Conservation (phyloP, 2,329 filamentous ascomycete genomes). For the Cladosporium sp. region DNA sequence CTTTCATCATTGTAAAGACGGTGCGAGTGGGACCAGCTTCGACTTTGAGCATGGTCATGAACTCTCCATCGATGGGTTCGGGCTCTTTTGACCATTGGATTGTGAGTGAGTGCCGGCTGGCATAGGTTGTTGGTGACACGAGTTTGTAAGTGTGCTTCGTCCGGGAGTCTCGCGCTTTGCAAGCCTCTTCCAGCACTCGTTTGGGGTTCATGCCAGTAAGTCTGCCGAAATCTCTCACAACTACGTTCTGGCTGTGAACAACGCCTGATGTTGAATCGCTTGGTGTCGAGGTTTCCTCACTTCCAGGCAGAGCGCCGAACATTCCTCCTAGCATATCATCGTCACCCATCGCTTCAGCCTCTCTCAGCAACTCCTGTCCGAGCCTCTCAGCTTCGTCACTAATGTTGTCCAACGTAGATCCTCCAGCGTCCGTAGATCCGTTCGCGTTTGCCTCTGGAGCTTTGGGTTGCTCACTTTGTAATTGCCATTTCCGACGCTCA, state of each 20-base stretch:
- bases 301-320: conserved; percentile 49
- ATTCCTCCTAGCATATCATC: conserved; percentile 59
- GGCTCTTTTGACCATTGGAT: conserved; percentile 80
- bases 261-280: conserved; percentile 11
- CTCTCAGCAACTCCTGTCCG: conserved; percentile 34
- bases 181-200: conserved; percentile 81
- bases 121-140: conserved; percentile 73
- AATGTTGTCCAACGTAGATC: conserved; percentile 45
- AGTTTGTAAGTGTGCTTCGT: conserved; percentile 68
- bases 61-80: conserved; percentile 47
- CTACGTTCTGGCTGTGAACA: conserved; percentile 51
- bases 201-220: conserved; percentile 75
- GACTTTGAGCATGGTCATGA: conserved; percentile 41
- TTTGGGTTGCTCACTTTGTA: conserved; percentile 25
- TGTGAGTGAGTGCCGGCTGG: conserved; percentile 72
- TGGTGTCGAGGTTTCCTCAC: conserved; percentile 3
- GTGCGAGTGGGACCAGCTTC: conserved; percentile 52
- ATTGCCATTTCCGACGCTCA: conserved; percentile 35
- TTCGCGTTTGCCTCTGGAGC: neutral
- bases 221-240: conserved; percentile 81
- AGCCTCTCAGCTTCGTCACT: conserved; percentile 50
- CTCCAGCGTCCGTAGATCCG: neutral
- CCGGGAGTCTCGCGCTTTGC: conserved; percentile 73
- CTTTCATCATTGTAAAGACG: conserved; percentile 70
- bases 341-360: conserved; percentile 57